Evolutionary conservation across 1,139 yeast genomes (phyloP).

Genomic region (Arxiozyma slooffiae): DNA sequence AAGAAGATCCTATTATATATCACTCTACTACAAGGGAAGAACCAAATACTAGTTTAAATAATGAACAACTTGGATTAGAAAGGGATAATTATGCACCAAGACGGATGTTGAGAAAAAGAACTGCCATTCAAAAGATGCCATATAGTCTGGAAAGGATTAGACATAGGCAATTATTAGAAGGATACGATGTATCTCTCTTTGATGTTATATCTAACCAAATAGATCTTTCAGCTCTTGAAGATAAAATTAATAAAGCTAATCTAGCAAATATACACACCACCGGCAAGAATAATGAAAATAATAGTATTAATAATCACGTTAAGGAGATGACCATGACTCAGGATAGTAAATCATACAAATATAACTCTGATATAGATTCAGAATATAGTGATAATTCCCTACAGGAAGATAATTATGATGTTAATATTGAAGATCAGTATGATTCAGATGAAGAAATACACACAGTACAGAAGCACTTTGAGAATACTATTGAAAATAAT

Average conservation of each 20-base stretch:
- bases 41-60: not conserved
- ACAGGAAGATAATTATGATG: not conserved
- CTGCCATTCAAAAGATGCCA: constrained; percentile 30
- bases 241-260: not conserved
- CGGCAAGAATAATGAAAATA: constrained; percentile 11
- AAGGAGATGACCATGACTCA: not conserved
- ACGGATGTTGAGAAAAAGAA: constrained; percentile 24
- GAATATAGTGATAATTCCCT: not conserved
- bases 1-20: not conserved
- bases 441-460: not conserved
- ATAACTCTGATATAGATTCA: not conserved
- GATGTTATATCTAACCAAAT: constrained; percentile 12
- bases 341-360: not conserved
- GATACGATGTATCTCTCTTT: constrained; percentile 21
- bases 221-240: constrained; percentile 4
- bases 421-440: not conserved
- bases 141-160: constrained; percentile 29
- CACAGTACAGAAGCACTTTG: not conserved
- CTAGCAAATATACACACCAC: not conserved
- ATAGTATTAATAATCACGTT: not conserved
- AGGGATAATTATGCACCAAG: not conserved
- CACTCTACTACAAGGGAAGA: not conserved
- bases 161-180: constrained; percentile 26
- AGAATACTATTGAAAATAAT: not conserved
- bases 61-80: not conserved